Base-by-base conservation (phyloP, 1,284 basidiomycete genomes). In the Cystobasidiaceae sp. region DNA sequence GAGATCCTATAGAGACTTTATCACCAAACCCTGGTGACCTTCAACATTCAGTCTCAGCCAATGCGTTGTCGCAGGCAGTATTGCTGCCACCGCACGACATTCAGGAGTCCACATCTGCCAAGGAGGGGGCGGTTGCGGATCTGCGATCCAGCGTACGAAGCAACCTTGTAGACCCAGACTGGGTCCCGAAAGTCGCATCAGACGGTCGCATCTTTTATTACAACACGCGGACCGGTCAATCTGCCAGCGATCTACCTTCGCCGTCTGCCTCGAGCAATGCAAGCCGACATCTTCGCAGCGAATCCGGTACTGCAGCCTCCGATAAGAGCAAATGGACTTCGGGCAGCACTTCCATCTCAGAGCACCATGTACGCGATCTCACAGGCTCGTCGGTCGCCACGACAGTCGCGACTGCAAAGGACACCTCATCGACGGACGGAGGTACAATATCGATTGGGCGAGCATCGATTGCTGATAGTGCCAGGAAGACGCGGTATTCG, bases 211-310 rank as follows among this genome's bases (percentile, higher is more conserved):
- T 97, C 75, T 92, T 87, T 80, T 97, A 96, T 78, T 84, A 90
- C 71, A 97, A 97, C 74, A 89, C 88, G 0, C 83, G 88, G 70
- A 97, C 93, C 1, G 91, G 91, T 37, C 86, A 93, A 74, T 86
- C 85, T 41, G 85, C 90, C 13, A 84, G 85, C 72, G 90, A 97
- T 72, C 79, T 96, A 41, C 93, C 93, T n/a, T 67, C 68, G 41
- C 70, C 50, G 7, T 58, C 67, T 37, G 57, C 64, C 19, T 43
- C 39, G 15, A 55, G 33, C 43, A 37, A 9, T 25, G 28, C 50
- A 28, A 52, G 41, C 34, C 52, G 45, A 17, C 46, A 43, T 8
- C 19, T 56, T 27, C 34, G 37, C 11, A 48, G 48, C 21, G 34
- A 44, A 32, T n/a, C 41, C 15, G 28, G 32, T 7, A 32, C 51